Percentiles rank a stretch among this genome's conserved stretches.
Conservation (phyloP, 75 land plant genomes). For the Cunninghamia lanceolata region DNA sequence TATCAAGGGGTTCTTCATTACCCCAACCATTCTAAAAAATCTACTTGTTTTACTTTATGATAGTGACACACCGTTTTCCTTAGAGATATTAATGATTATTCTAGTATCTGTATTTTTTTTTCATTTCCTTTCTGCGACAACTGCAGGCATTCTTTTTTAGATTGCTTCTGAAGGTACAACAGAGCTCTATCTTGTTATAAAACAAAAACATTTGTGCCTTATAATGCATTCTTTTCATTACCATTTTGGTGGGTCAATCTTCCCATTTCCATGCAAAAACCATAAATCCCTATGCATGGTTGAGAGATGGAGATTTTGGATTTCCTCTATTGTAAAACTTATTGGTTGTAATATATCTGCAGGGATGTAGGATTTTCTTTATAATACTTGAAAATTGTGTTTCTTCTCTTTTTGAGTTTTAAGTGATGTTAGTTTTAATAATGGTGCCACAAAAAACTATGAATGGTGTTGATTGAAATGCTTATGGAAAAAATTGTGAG, state of each 20-base stretch:
- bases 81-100: background rate
- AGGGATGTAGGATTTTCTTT: background rate
- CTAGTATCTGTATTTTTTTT: background rate
- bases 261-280: background rate
- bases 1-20: background rate
- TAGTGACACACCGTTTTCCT: background rate
- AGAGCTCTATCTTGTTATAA: too few species aligned
- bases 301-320: too few species aligned
- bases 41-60: background rate
- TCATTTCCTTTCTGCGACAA: background rate
- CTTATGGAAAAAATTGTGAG: too few species aligned
- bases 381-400: too few species aligned
- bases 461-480: too few species aligned
- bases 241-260: background rate
- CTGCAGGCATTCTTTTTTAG: background rate
- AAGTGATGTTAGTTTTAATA: background rate
- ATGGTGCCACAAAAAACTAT: background rate
- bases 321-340: too few species aligned
- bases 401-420: too few species aligned
- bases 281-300: too few species aligned
- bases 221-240: background rate
- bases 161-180: background rate
- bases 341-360: too few species aligned
- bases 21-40: background rate
- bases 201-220: background rate